Percentiles rank a stretch among this genome's conserved stretches.
These are phyloP conservation scores for Chenopodium formosanum DNA, from an alignment of 148 eudicot genomes.

Conservation along the genomic window DNA sequence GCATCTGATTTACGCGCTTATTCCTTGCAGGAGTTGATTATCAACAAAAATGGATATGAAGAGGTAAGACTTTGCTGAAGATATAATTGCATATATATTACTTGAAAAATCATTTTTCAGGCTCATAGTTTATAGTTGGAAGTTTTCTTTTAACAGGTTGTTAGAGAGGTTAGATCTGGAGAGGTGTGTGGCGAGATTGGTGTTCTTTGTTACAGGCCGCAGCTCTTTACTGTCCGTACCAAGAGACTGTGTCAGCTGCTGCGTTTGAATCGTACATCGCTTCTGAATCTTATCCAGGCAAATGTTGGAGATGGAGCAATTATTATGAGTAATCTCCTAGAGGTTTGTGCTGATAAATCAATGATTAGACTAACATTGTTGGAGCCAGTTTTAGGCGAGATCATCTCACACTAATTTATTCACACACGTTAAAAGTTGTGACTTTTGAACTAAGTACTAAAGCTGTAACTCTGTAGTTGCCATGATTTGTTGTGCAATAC, in stretches of 20 bases:
- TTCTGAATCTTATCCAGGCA: slow-evolving; percentile 64
- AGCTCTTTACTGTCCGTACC: slow-evolving; percentile 73
- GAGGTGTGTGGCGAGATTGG: slow-evolving; percentile 80
- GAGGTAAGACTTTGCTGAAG: slow-evolving; percentile 32
- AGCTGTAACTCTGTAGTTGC: too few species aligned
- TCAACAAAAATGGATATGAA: slow-evolving; percentile 48
- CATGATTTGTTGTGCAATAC: too few species aligned
- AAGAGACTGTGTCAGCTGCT: slow-evolving; percentile 65
- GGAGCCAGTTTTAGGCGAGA: too few species aligned
- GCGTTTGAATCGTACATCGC: slow-evolving; percentile 59
- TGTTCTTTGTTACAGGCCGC: slow-evolving; percentile 81
- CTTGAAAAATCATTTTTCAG: too few species aligned
- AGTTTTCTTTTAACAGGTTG: slow-evolving; percentile 38
- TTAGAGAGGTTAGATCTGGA: slow-evolving; percentile 47
- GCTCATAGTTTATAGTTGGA: not conserved
- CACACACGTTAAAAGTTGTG: too few species aligned
- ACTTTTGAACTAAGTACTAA: too few species aligned
- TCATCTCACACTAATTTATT: too few species aligned
- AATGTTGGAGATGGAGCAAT: slow-evolving; percentile 80
- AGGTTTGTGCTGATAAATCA: slow-evolving; percentile 38
- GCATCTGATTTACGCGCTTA: slow-evolving; percentile 24
- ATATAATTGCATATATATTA: too few species aligned
- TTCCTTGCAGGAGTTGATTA: slow-evolving; percentile 57
- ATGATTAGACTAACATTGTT: too few species aligned
- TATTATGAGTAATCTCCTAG: slow-evolving; percentile 73